phyloP scores from a whole-genome alignment of 2,329 filamentous ascomycete species.

The Aureobasidium mangrovei region DNA sequence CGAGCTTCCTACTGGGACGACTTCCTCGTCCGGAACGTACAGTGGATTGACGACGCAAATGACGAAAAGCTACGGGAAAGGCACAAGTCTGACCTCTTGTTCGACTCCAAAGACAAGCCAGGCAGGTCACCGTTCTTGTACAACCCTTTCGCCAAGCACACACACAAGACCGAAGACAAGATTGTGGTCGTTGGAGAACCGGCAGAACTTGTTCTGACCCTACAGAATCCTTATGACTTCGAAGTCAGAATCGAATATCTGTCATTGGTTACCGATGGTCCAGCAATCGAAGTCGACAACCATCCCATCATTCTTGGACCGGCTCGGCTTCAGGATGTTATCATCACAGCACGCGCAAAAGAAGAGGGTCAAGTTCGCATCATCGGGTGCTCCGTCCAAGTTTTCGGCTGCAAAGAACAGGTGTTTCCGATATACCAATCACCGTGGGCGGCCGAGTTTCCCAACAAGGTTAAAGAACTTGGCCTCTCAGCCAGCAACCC shows the following conservation, averaged over 20 bases:
- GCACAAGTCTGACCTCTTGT: constrained; percentile 18
- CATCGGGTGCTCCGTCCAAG: constrained; percentile 68
- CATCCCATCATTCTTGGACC: constrained; percentile 65
- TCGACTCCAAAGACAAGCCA: constrained; percentile 6
- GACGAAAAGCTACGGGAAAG: constrained; percentile 50
- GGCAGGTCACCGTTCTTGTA: constrained; percentile 78
- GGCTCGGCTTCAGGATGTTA: constrained; percentile 71
- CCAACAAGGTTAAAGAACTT: constrained; percentile 67
- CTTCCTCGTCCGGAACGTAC: constrained; percentile 73
- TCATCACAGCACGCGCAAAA: constrained; percentile 59
- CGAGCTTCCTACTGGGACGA: constrained; percentile 94
- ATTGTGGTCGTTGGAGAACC: constrained; percentile 68
- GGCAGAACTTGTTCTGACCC: constrained; percentile 67
- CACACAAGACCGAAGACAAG: constrained; percentile 44
- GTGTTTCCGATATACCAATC: constrained; percentile 75
- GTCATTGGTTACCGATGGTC: constrained; percentile 62
- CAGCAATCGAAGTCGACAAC: constrained; percentile 57
- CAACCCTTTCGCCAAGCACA: constrained; percentile 74
- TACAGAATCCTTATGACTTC: constrained; percentile 93
- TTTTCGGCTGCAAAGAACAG: constrained; percentile 72
- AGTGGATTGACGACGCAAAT: constrained; percentile 43
- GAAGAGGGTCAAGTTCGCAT: constrained; percentile 61
- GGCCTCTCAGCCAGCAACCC: constrained; percentile 37
- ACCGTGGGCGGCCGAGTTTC: constrained; percentile 62
- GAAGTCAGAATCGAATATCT: constrained; percentile 83